Percentiles rank a stretch among this genome's conserved stretches.
Conservation (phyloP, 2,329 filamentous ascomycete species). For the Anisogramma anomala region DNA sequence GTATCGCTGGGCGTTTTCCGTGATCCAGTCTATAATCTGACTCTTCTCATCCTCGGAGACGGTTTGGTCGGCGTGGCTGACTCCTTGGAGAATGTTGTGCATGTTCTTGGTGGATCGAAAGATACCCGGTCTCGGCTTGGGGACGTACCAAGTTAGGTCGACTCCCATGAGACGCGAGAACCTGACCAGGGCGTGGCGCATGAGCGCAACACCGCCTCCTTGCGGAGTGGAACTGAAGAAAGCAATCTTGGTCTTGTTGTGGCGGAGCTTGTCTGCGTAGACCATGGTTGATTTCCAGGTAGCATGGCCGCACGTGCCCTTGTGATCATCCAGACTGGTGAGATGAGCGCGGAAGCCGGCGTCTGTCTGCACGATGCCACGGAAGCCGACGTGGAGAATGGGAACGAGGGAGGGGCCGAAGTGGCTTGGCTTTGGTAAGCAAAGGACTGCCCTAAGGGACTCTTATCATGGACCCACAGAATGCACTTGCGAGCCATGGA, state of each 20-base stretch:
- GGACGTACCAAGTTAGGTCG: constrained; percentile 67
- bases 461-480: constrained; percentile 51
- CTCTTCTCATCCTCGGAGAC: constrained; percentile 50
- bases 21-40: constrained; percentile 59
- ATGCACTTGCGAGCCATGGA: constrained; percentile 71
- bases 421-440: constrained; percentile 25
- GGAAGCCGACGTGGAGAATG: constrained; percentile 54
- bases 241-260: constrained; percentile 55
- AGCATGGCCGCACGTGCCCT: constrained; percentile 43
- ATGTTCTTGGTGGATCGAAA: constrained; percentile 80
- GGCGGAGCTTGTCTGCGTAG: constrained; percentile 51
- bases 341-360: constrained; percentile 52
- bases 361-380: constrained; percentile 61
- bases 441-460: background rate
- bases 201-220: constrained; percentile 71
- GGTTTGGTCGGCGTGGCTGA: constrained; percentile 53
- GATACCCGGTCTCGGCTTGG: constrained; percentile 66
- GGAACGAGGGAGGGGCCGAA: constrained; percentile 65
- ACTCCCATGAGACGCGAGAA: constrained; percentile 57
- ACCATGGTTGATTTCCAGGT: constrained; percentile 57
- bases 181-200: constrained; percentile 67
- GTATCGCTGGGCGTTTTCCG: constrained; percentile 60
- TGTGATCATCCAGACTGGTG: constrained; percentile 43
- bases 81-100: constrained; percentile 80
- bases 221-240: constrained; percentile 75